These are phyloP conservation scores for Pachysandra terminalis DNA, from an alignment of 164 flowering plant species.

Conservation along the genomic window DNA sequence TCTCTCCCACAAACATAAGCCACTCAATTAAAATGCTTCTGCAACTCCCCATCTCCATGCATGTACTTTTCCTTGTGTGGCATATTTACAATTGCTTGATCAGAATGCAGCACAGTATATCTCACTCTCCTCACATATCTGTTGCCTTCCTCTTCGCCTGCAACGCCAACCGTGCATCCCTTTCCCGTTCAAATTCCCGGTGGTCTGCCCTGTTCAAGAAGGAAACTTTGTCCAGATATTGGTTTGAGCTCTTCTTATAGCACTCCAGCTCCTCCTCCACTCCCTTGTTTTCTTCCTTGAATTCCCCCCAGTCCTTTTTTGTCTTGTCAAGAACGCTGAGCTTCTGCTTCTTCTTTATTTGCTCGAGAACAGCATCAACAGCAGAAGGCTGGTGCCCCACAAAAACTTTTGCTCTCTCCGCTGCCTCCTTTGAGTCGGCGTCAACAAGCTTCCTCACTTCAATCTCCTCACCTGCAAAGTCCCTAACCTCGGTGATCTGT, in stretches of 20 bases:
- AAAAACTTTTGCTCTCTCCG: slow-evolving; percentile 54
- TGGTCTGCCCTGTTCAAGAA: slow-evolving; percentile 83
- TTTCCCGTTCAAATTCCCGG: slow-evolving; percentile 86
- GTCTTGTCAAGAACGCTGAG: slow-evolving; percentile 97
- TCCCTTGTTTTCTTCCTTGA: slow-evolving; percentile 76
- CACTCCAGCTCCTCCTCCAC: slow-evolving; percentile 91
- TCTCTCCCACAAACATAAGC: no score
- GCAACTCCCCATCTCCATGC: no score
- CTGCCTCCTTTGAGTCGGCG: slow-evolving; percentile 72
- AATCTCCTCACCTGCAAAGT: slow-evolving; percentile 88
- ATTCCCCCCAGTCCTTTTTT: slow-evolving; percentile 97
- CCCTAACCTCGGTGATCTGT: slow-evolving; percentile 79
- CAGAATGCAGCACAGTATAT: background rate
- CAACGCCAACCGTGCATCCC: slow-evolving; percentile 81
- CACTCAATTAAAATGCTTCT: no score
- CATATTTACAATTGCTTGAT: background rate
- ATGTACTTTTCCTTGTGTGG: background rate
- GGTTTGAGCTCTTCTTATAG: slow-evolving; percentile 94
- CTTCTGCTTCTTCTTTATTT: slow-evolving; percentile 88
- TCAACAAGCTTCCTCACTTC: slow-evolving; percentile 78
- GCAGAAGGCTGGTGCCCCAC: slow-evolving; percentile 57
- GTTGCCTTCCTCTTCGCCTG: slow-evolving; percentile 58
- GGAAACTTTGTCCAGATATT: slow-evolving; percentile 76
- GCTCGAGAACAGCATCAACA: slow-evolving; percentile 91
- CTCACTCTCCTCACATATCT: slow-evolving; percentile 53